Percentiles rank a stretch among this genome's conserved stretches.
Evolutionary conservation across 2,329 filamentous ascomycete species (phyloP).

Genomic region (Talaromyces sp.): DNA sequence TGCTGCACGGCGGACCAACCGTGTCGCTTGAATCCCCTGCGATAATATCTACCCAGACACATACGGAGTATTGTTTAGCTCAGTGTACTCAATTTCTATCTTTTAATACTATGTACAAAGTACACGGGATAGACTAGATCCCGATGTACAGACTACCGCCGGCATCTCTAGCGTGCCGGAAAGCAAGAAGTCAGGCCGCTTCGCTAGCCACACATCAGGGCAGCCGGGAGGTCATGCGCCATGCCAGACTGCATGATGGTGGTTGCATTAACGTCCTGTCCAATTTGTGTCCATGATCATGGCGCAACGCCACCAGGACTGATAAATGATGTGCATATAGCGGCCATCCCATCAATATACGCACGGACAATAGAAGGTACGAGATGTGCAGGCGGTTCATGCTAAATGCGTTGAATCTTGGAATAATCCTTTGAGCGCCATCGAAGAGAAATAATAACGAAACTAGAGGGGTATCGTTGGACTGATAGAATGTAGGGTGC

Average conservation of each 20-base stretch:
- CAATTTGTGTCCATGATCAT: neutral
- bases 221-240: slow-evolving; percentile 15
- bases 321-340: neutral
- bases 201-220: slow-evolving; percentile 4
- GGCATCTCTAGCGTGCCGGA: neutral
- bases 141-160: neutral
- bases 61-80: neutral
- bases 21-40: neutral
- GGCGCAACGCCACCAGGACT: neutral
- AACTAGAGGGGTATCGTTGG: neutral
- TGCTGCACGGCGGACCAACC: neutral
- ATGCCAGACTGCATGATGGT: neutral
- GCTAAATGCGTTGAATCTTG: neutral
- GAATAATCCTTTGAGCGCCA: neutral
- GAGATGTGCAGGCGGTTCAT: neutral
- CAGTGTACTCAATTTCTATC: neutral
- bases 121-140: neutral
- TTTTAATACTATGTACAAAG: neutral
- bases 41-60: neutral
- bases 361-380: neutral
- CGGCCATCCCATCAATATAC: neutral
- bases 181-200: slow-evolving; percentile 1
- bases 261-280: neutral
- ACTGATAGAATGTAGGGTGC: neutral
- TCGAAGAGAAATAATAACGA: neutral